phyloP scores from a whole-genome alignment of 345 rosid genomes.

The Litchi chinensis region DNA sequence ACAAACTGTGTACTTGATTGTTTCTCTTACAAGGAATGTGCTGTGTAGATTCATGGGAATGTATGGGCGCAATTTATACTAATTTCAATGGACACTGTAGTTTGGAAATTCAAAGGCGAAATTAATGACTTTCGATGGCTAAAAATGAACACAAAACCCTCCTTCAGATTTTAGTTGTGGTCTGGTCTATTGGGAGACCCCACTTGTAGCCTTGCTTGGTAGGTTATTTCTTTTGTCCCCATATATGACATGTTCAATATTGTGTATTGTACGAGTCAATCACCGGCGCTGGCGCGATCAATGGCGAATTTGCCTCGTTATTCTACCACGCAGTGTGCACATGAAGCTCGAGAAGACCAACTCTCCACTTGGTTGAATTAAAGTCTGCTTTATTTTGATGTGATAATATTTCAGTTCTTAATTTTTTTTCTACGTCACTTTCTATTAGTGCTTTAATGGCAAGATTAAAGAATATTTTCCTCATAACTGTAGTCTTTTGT shows the following conservation, averaged over 20 bases:
- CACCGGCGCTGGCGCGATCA: conserved; percentile 21
- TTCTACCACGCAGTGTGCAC: too few species aligned
- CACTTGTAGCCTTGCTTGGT: background rate
- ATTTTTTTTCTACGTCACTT: too few species aligned
- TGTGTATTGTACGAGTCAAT: background rate
- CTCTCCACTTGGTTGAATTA: too few species aligned
- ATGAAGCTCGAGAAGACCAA: too few species aligned
- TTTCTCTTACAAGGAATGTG: conserved; percentile 3
- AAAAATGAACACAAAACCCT: background rate
- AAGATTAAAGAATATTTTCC: too few species aligned
- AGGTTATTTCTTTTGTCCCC: background rate
- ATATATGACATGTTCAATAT: background rate
- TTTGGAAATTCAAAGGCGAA: background rate
- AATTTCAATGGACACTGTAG: conserved; percentile 6
- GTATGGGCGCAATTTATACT: conserved; percentile 13
- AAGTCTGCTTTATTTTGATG: too few species aligned
- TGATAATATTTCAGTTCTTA: too few species aligned
- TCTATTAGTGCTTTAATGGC: too few species aligned
- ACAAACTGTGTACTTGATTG: background rate
- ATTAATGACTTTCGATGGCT: background rate
- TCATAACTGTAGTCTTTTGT: too few species aligned
- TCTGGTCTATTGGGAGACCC: background rate
- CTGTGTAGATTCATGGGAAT: background rate
- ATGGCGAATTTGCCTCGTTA: conserved; percentile 12
- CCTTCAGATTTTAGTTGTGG: background rate